Evolutionary conservation across 2,329 filamentous ascomycete species (phyloP).

Genomic region (Clonostachys rosea): DNA sequence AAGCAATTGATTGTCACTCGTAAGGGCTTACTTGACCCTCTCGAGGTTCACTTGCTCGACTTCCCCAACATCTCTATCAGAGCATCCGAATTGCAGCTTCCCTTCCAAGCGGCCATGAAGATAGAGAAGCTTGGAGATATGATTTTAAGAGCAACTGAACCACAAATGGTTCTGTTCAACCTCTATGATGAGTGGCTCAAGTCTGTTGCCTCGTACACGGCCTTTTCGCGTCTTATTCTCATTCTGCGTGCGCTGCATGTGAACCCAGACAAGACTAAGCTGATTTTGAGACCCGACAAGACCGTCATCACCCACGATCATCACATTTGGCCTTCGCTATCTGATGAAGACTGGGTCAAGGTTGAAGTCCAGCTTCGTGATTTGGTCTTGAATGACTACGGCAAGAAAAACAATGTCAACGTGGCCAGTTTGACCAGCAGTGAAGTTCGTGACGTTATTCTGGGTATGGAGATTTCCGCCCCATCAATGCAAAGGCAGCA

Average conservation of each 20-base stretch:
- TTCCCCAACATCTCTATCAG: slow-evolving; percentile 99
- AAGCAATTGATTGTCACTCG: slow-evolving; percentile 98
- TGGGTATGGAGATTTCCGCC: slow-evolving; percentile 99
- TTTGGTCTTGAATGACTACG: slow-evolving; percentile 95
- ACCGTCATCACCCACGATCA: slow-evolving; percentile 97
- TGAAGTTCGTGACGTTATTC: slow-evolving; percentile 95
- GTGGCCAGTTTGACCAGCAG: slow-evolving; percentile 93
- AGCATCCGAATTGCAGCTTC: slow-evolving; percentile 91
- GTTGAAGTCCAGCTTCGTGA: slow-evolving; percentile 96
- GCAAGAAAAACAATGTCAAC: slow-evolving; percentile 99
- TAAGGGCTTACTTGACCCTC: slow-evolving; percentile 92
- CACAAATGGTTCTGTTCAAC: slow-evolving; percentile 99
- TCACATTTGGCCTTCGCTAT: slow-evolving; percentile 94
- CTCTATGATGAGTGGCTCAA: slow-evolving; percentile 98
- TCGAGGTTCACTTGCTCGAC: slow-evolving; percentile 94
- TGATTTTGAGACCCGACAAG: slow-evolving; percentile 92
- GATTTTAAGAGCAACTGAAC: slow-evolving; percentile 95
- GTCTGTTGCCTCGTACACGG: slow-evolving; percentile 96
- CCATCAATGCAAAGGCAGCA: slow-evolving; percentile 98
- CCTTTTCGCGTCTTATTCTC: slow-evolving; percentile 90
- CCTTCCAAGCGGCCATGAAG: slow-evolving; percentile 99
- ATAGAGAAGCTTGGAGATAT: slow-evolving; percentile 98
- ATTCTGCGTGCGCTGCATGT: slow-evolving; percentile 94
- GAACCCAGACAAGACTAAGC: slow-evolving; percentile 97
- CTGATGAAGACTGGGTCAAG: slow-evolving; percentile 98